These are phyloP conservation scores for Globisporangium viniferum DNA, from an alignment of 352 stramenopile genomes.

Conservation along the genomic window DNA sequence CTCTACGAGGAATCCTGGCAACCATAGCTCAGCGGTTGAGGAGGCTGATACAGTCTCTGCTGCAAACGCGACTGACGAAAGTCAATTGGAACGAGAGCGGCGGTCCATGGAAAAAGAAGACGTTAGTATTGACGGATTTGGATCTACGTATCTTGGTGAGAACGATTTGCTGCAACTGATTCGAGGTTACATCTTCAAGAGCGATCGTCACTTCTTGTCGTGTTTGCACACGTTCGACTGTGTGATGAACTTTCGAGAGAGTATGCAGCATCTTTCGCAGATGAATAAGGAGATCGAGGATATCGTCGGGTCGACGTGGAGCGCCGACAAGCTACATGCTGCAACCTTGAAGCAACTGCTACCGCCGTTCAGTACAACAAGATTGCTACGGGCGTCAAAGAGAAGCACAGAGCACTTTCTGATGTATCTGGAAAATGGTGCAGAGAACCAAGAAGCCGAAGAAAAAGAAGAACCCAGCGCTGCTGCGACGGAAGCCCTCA, in stretches of 20 bases:
- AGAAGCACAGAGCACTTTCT: slow-evolving; percentile 77
- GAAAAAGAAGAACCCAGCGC: not conserved
- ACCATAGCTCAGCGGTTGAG: slow-evolving; percentile 1
- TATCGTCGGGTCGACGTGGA: slow-evolving; percentile 60
- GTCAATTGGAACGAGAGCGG: slow-evolving; percentile 29
- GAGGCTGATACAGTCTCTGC: slow-evolving; percentile 8
- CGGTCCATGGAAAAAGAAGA: slow-evolving; percentile 53
- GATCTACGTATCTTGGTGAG: slow-evolving; percentile 59
- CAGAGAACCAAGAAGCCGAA: slow-evolving; percentile 5
- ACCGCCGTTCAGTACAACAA: slow-evolving; percentile 82
- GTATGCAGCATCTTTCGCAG: slow-evolving; percentile 35
- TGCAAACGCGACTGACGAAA: slow-evolving; percentile 2
- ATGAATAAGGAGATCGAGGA: slow-evolving; percentile 29
- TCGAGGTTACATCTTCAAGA: slow-evolving; percentile 70
- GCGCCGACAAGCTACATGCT: slow-evolving; percentile 35
- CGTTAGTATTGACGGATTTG: slow-evolving; percentile 28
- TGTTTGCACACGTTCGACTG: slow-evolving; percentile 82
- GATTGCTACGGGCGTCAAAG: slow-evolving; percentile 62
- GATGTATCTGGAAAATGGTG: slow-evolving; percentile 73
- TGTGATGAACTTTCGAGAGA: slow-evolving; percentile 58
- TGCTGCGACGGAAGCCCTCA: not conserved
- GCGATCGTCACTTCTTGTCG: slow-evolving; percentile 75
- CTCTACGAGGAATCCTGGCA: not conserved
- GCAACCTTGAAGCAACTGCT: slow-evolving; percentile 53
- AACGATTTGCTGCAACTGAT: slow-evolving; percentile 74